Percentiles rank a stretch among this genome's conserved stretches.
Evolutionary conservation across 176 grass and related monocot species (phyloP).

Genomic region (Pharus latifolius): DNA sequence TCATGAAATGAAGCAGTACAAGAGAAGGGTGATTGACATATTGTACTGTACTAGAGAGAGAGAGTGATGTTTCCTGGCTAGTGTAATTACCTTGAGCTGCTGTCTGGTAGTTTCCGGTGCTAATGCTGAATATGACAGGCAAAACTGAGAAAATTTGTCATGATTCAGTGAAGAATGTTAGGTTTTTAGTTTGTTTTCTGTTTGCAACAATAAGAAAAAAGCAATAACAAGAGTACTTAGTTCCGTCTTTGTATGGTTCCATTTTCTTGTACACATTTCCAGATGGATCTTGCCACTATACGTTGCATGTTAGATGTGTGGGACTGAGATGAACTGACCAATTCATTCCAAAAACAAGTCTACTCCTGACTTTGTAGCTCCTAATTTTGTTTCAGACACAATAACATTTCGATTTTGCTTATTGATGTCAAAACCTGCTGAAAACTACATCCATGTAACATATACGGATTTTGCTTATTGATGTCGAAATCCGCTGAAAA

Average conservation of each 20-base stretch:
- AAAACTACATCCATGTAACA: background rate
- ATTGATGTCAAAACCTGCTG: background rate
- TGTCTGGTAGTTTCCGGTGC: background rate
- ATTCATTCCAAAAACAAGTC: too few relatives aligned
- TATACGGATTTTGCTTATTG: background rate
- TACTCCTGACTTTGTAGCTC: too few relatives aligned
- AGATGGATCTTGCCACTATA: too few relatives aligned
- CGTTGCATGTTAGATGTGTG: background rate
- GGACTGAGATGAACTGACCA: too few relatives aligned
- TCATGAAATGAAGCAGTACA: background rate
- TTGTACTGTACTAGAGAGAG: background rate
- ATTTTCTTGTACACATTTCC: too few relatives aligned
- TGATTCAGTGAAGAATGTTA: background rate
- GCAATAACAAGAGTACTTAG: too few relatives aligned
- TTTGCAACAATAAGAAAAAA: background rate
- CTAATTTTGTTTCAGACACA: too few relatives aligned
- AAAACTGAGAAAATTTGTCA: background rate
- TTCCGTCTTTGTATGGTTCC: too few relatives aligned
- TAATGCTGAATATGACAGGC: background rate
- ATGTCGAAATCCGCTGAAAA: background rate
- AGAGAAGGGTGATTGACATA: background rate
- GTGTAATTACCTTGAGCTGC: constrained; percentile 5
- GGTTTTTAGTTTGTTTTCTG: background rate
- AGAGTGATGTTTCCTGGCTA: background rate
- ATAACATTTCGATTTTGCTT: background rate